phyloP scores from a whole-genome alignment of 352 stramenopile species.

The Halophytophthora batemanensis region DNA sequence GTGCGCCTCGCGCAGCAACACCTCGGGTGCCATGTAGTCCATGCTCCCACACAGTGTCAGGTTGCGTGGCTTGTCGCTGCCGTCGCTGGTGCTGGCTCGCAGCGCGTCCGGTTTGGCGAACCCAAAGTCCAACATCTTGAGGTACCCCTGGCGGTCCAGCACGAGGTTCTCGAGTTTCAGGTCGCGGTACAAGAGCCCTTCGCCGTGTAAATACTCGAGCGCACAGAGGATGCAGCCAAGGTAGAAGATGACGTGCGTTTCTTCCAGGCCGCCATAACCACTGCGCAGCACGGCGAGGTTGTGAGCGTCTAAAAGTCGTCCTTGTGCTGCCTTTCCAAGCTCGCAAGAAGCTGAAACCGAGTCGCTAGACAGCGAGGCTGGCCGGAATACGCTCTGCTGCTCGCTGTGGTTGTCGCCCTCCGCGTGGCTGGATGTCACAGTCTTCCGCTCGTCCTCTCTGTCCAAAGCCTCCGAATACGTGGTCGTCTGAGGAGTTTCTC shows the following conservation, averaged over 20 bases:
- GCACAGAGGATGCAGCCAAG: slow-evolving; percentile 83
- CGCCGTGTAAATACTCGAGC: slow-evolving; percentile 69
- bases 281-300: slow-evolving; percentile 31
- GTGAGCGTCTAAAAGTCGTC: slow-evolving; percentile 8
- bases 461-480: slow-evolving; percentile 9
- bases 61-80: slow-evolving; percentile 33
- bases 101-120: slow-evolving; percentile 65
- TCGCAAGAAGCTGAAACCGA: neutral
- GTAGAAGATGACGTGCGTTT: slow-evolving; percentile 86
- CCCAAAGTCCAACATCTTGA: slow-evolving; percentile 78
- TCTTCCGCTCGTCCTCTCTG: slow-evolving; percentile 1
- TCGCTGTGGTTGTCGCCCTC: slow-evolving; percentile 2
- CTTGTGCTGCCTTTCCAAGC: slow-evolving; percentile 3
- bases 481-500: no score
- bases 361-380: slow-evolving; percentile 8
- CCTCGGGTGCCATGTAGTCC: slow-evolving; percentile 83
- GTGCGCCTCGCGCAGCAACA: slow-evolving; percentile 56
- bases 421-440: neutral
- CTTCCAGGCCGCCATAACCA: slow-evolving; percentile 40
- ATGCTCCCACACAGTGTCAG: slow-evolving; percentile 75
- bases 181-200: slow-evolving; percentile 81
- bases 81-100: slow-evolving; percentile 6
- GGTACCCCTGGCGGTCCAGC: slow-evolving; percentile 86
- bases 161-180: slow-evolving; percentile 91
- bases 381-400: slow-evolving; percentile 14